A percentile compares a stretch with the other conserved stretches of the same genome.
phyloP scores from a whole-genome alignment of 2,329 filamentous ascomycete species.

The Colletotrichum spinosum region DNA sequence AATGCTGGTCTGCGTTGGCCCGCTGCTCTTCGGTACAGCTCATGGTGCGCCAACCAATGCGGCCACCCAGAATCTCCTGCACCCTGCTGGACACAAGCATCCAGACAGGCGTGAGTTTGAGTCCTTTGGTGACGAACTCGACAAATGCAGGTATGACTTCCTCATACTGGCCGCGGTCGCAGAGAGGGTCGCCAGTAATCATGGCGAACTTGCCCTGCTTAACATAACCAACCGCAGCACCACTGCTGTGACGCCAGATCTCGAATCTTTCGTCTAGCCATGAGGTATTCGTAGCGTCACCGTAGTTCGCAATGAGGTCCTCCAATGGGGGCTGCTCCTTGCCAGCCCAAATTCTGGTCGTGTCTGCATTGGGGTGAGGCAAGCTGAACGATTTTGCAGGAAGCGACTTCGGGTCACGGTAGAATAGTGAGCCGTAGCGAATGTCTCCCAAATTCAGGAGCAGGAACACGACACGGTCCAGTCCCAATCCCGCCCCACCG shows the following conservation, averaged over 20 bases:
- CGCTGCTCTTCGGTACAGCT: slow-evolving; percentile 92
- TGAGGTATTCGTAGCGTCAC: slow-evolving; percentile 92
- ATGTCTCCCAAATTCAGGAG: slow-evolving; percentile 90
- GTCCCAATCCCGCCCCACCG: slow-evolving; percentile 88
- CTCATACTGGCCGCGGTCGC: slow-evolving; percentile 80
- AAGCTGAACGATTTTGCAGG: slow-evolving; percentile 73
- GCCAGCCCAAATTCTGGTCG: slow-evolving; percentile 54
- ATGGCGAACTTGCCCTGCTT: slow-evolving; percentile 82
- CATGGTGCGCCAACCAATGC: slow-evolving; percentile 88
- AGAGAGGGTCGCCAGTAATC: slow-evolving; percentile 88
- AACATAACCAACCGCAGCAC: slow-evolving; percentile 88
- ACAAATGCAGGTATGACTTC: slow-evolving; percentile 81
- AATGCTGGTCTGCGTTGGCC: slow-evolving; percentile 79
- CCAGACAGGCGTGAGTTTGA: slow-evolving; percentile 84
- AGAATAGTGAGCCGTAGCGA: slow-evolving; percentile 86
- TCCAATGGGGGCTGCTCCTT: slow-evolving; percentile 77
- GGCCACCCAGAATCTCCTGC: slow-evolving; percentile 82
- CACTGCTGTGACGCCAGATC: slow-evolving; percentile 87
- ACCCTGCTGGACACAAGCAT: slow-evolving; percentile 84
- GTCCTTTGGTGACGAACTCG: slow-evolving; percentile 77
- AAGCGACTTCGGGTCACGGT: slow-evolving; percentile 88
- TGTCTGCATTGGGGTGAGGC: slow-evolving; percentile 90
- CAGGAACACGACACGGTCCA: slow-evolving; percentile 90
- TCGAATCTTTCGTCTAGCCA: slow-evolving; percentile 92
- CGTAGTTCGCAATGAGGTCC: slow-evolving; percentile 94